These are phyloP conservation scores for Aspergillus jensenii DNA, from an alignment of 2,329 filamentous ascomycete species.

Conservation along the genomic window DNA sequence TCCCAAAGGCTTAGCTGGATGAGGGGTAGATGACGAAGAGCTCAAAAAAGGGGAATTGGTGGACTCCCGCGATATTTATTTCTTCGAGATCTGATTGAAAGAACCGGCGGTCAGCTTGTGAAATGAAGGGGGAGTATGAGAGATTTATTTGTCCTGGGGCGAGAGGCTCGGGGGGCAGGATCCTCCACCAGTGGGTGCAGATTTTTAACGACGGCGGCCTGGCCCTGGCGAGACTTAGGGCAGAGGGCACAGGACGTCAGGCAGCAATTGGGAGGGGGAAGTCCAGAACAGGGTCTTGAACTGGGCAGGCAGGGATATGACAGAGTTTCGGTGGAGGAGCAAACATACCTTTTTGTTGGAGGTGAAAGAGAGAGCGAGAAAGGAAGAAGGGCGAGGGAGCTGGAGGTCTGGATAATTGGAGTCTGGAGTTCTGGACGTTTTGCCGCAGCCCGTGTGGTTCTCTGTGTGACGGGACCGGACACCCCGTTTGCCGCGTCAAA, in stretches of 20 bases:
- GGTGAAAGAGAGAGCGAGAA: not conserved
- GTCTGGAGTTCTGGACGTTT: not conserved
- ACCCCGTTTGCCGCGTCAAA: not conserved
- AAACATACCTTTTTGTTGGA: constrained; percentile 9
- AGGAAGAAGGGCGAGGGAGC: not conserved
- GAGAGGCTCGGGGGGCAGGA: constrained; percentile 5
- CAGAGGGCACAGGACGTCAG: constrained; percentile 24
- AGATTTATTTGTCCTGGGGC: constrained; percentile 15
- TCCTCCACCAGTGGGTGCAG: constrained; percentile 17
- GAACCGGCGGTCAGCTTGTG: constrained; percentile 17
- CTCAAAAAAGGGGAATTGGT: constrained; percentile 13
- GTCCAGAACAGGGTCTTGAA: not conserved
- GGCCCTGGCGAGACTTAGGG: constrained; percentile 21
- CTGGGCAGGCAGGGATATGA: not conserved
- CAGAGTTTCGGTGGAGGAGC: constrained; percentile 3
- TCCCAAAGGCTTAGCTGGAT: constrained; percentile 37
- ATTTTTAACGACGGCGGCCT: constrained; percentile 17
- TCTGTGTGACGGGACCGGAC: not conserved
- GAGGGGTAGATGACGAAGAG: constrained; percentile 10
- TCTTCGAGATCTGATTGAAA: constrained; percentile 5
- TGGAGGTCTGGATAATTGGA: constrained; percentile 1
- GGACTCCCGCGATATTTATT: constrained; percentile 15
- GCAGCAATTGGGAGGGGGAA: constrained; percentile 13
- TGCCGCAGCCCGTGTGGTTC: constrained; percentile 7
- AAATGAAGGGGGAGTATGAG: constrained; percentile 10